Conservation (phyloP, 148 eudicot genomes). For the Pouteria glomerata region DNA sequence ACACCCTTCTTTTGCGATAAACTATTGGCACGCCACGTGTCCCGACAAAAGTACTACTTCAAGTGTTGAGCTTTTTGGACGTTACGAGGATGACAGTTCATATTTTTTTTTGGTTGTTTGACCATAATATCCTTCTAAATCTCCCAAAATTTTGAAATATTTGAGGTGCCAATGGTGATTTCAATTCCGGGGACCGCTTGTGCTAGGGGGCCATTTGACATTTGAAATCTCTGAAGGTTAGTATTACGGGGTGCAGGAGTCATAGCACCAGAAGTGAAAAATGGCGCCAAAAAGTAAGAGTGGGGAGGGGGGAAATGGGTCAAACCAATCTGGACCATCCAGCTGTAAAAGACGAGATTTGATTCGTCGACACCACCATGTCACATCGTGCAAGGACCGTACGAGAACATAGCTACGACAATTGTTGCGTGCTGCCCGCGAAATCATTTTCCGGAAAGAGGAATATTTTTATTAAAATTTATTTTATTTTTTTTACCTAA, state of each 20-base stretch:
- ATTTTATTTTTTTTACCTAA: no score
- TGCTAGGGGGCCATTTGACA: neutral
- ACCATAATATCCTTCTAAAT: neutral
- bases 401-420: neutral
- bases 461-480: neutral
- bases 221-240: neutral
- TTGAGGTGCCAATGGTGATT: no score
- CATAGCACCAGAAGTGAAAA: neutral
- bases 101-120: no score
- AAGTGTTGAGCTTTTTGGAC: neutral
- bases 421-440: no score
- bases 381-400: neutral
- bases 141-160: no score
- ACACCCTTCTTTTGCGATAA: no score
- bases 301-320: neutral
- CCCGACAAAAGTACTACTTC: no score
- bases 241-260: neutral
- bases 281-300: neutral
- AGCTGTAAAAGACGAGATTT: neutral
- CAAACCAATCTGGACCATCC: neutral
- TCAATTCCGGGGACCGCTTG: neutral
- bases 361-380: neutral
- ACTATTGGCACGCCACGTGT: no score
- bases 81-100: neutral
- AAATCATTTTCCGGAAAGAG: no score